phyloP scores from a whole-genome alignment of 169 alveolate genomes.

The Plasmodium gonderi region DNA sequence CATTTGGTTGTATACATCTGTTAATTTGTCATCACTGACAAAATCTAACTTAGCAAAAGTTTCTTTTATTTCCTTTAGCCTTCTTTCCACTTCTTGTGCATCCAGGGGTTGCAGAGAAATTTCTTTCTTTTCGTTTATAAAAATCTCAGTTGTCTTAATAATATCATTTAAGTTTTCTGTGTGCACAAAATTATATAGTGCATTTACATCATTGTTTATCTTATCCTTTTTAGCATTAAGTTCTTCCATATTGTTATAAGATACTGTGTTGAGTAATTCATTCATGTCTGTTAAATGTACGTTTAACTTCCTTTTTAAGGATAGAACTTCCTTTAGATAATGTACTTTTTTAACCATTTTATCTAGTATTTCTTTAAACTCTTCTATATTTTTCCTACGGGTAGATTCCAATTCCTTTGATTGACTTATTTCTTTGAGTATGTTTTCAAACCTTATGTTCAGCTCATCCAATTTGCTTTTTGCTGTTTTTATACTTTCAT shows the following conservation, averaged over 20 bases:
- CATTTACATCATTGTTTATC: neutral
- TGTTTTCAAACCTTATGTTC: neutral
- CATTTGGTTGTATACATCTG: neutral
- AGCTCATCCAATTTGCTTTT: neutral
- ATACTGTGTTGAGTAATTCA: constrained; percentile 5
- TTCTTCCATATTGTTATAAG: constrained; percentile 3
- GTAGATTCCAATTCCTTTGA: neutral
- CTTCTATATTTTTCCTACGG: neutral
- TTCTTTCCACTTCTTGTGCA: neutral
- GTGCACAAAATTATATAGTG: neutral
- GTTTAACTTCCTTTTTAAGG: neutral
- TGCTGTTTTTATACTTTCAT: neutral
- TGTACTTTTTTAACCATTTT: neutral
- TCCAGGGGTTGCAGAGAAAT: neutral
- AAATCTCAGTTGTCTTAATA: neutral
- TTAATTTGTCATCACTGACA: neutral
- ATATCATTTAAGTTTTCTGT: neutral
- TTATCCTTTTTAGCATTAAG: neutral
- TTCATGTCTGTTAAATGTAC: neutral
- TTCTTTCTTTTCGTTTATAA: neutral
- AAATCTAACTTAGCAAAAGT: neutral
- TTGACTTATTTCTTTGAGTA: neutral
- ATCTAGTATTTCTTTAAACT: neutral
- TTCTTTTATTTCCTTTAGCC: neutral
- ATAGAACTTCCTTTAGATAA: neutral